Conservation (phyloP, 1,284 basidiomycete species). For the Trichosporon inkin region DNA sequence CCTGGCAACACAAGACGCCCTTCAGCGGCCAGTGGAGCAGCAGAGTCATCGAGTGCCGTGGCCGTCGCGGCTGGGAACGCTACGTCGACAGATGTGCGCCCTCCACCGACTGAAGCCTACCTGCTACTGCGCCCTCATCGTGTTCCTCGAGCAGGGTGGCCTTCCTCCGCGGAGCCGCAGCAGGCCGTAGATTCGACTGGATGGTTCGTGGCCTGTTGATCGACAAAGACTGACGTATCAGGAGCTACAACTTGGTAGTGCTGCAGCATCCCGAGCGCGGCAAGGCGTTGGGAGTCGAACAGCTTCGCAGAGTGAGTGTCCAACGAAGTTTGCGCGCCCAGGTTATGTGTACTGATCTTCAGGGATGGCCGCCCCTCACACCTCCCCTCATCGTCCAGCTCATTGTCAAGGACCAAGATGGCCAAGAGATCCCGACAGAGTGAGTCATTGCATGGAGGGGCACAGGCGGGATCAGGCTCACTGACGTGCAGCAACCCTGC, state of each 20-base stretch:
- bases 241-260: slow-evolving; percentile 19
- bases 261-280: slow-evolving; percentile 21
- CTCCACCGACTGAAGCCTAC: slow-evolving; percentile 22
- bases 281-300: slow-evolving; percentile 22
- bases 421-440: slow-evolving; percentile 19
- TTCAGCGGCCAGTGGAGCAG: slow-evolving; percentile 1
- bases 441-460: not conserved
- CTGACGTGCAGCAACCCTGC: slow-evolving; percentile 19
- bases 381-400: slow-evolving; percentile 23
- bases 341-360: not conserved
- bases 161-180: not conserved
- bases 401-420: slow-evolving; percentile 19
- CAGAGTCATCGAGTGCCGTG: slow-evolving; percentile 7
- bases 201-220: slow-evolving; percentile 10
- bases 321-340: not conserved
- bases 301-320: slow-evolving; percentile 18
- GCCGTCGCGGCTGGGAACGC: slow-evolving; percentile 13
- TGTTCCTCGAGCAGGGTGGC: slow-evolving; percentile 20
- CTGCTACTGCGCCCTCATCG: slow-evolving; percentile 20
- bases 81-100: slow-evolving; percentile 11
- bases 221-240: slow-evolving; percentile 3
- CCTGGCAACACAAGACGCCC: slow-evolving; percentile 9
- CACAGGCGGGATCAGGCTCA: too few species aligned
- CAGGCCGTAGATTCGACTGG: slow-evolving; percentile 13
- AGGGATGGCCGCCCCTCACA: slow-evolving; percentile 25